Evolutionary conservation across 495 filamentous ascomycete genomes (phyloP).

Genomic region (Podospora bellae-mahoneyi): DNA sequence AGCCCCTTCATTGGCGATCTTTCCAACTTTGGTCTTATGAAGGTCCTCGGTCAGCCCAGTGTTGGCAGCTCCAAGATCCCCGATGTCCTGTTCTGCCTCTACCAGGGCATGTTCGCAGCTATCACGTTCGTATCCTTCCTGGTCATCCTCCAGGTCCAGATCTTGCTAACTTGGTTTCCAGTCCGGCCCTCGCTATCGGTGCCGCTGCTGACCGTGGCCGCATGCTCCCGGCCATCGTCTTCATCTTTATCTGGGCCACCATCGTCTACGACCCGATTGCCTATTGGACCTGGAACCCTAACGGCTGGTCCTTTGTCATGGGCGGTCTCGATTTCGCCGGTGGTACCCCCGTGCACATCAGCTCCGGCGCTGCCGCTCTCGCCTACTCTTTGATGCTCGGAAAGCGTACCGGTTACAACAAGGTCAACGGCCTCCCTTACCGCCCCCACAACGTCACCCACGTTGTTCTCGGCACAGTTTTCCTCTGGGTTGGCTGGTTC

Average conservation of each 20-base stretch:
- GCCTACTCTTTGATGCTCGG: conserved; percentile 90
- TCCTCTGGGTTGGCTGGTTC: conserved; percentile 99
- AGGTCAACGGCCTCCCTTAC: conserved; percentile 82
- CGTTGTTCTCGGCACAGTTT: conserved; percentile 93
- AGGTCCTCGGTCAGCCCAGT: conserved; percentile 76
- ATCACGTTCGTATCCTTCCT: conserved; percentile 57
- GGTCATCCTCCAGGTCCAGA: background rate
- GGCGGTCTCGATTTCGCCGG: conserved; percentile 95
- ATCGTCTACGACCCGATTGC: conserved; percentile 93
- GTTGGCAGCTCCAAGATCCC: conserved; percentile 78
- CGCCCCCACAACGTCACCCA: conserved; percentile 97
- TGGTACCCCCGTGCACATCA: conserved; percentile 93
- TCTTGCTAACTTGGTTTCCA: conserved; percentile 14
- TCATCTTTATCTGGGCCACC: conserved; percentile 96
- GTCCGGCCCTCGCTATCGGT: conserved; percentile 85
- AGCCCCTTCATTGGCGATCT: conserved; percentile 82
- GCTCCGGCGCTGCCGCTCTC: conserved; percentile 83
- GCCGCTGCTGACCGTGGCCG: conserved; percentile 90
- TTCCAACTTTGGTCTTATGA: conserved; percentile 78
- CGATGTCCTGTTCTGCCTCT: conserved; percentile 87
- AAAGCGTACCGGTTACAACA: conserved; percentile 82
- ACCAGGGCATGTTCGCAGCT: conserved; percentile 96
- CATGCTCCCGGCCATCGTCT: conserved; percentile 90
- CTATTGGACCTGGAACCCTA: conserved; percentile 96
- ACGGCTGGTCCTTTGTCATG: conserved; percentile 77